Evolutionary conservation across 2,329 filamentous ascomycete species (phyloP).

Genomic region (Periconia digitata): DNA sequence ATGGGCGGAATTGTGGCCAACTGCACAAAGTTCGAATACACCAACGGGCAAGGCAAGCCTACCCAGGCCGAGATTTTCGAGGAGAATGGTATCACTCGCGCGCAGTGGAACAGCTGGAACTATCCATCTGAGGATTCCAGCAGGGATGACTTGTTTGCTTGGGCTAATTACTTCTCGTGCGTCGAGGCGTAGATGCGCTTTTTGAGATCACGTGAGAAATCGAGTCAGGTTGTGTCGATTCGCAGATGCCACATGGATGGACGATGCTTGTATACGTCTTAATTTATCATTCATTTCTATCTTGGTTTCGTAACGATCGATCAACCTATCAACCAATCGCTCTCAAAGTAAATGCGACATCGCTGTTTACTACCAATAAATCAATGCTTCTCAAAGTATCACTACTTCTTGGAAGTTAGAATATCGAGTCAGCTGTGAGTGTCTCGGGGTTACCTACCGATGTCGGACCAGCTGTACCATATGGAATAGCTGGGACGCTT

Average conservation of each 20-base stretch:
- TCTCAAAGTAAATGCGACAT: too few species aligned
- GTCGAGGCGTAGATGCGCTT: slow-evolving; percentile 10
- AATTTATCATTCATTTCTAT: too few species aligned
- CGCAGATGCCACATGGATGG: too few species aligned
- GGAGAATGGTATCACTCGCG: slow-evolving; percentile 13
- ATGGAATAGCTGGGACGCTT: slow-evolving; percentile 41
- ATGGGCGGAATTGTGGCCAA: slow-evolving; percentile 29
- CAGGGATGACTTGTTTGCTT: slow-evolving; percentile 13
- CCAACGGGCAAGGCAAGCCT: slow-evolving; percentile 13
- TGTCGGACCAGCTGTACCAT: slow-evolving; percentile 25
- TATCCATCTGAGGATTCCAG: slow-evolving; percentile 11
- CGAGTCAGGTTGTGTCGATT: neutral
- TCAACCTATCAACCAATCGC: too few species aligned
- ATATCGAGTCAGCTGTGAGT: too few species aligned
- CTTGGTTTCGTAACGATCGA: too few species aligned
- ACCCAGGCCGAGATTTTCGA: slow-evolving; percentile 8
- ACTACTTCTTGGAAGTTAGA: too few species aligned
- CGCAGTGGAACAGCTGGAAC: slow-evolving; percentile 25
- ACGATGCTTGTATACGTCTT: too few species aligned
- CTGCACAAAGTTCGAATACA: slow-evolving; percentile 33
- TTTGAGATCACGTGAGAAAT: neutral
- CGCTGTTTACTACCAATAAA: too few species aligned
- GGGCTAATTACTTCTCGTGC: slow-evolving; percentile 21
- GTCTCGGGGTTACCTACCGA: too few species aligned
- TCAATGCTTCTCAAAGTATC: too few species aligned